Base-by-base conservation (phyloP, 2,329 filamentous ascomycete species). In the Rhinocladiella similis region DNA sequence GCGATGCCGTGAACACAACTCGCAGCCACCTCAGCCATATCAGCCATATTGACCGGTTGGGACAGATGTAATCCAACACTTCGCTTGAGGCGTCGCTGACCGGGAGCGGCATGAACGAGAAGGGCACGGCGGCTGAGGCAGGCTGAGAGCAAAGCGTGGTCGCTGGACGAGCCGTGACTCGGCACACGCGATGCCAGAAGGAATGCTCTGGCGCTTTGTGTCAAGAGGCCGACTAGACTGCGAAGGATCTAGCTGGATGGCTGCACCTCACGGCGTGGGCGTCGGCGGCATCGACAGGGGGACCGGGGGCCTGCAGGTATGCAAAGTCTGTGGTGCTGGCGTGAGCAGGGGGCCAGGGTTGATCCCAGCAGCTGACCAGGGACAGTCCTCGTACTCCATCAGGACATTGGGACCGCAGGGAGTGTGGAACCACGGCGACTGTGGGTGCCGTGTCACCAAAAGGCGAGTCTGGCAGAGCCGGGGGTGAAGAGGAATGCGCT, bases 401-500 rank as follows among this genome's bases (percentile, higher is more conserved):
- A 48, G 39, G 41, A 38, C n/a, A n/a, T n/a, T n/a, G 25, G 20
- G 25, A 5, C 4, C 7, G 22, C 7, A 25, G 22, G 47, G 46
- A 42, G 35, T 14, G 49, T 54, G 56, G 59, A 53, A 62, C 53
- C 59, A 57, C 59, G 59, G 59, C 50, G 59, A 56, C 38, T 57
- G 56, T 50, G 56, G 56, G 36, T 53, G 50, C 59, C 59, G 59
- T 54, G 59, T 58, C 42, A 57, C 56, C 48, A 53, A 53, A 27
- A 50, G 29, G 27, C 16, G 45, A 29, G 22, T 27, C 47, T 25
- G 39, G 47, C n/a, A 42, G 45, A 18, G 20, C 22, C 35, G 13
- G 48, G 35, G 41, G 25, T 47, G 20, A 20, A 51, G 46, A 61
- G 46, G 59, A 61, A 61, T 61, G 59, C 59, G 29, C 7, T 12